A percentile compares a stretch with the other conserved stretches of the same genome.
Conservation (phyloP, 2,329 filamentous ascomycete genomes). For the Talaromyces sp. region DNA sequence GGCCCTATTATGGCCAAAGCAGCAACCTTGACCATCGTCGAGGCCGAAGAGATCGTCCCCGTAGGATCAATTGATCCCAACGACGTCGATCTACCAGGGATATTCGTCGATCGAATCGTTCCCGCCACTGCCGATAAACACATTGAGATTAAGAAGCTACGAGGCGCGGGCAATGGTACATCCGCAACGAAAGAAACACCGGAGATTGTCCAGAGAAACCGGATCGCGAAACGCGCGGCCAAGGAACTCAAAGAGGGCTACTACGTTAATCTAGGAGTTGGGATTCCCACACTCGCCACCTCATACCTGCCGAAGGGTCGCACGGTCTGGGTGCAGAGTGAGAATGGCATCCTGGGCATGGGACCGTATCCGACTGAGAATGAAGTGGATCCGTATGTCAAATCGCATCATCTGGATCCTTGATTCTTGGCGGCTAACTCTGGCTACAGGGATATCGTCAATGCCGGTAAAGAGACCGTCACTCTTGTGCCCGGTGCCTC, state of each 20-base stretch:
- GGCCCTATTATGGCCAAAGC: slow-evolving; percentile 77
- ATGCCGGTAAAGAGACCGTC: slow-evolving; percentile 89
- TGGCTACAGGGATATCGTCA: slow-evolving; percentile 65
- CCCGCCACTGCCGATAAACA: slow-evolving; percentile 74
- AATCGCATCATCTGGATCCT: not conserved
- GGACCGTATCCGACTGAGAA: slow-evolving; percentile 71
- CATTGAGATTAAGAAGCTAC: slow-evolving; percentile 82
- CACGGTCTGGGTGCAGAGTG: slow-evolving; percentile 76
- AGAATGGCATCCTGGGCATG: slow-evolving; percentile 72
- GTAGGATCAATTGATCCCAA: slow-evolving; percentile 80
- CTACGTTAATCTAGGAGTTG: slow-evolving; percentile 87
- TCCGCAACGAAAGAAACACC: slow-evolving; percentile 65
- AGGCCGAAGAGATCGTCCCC: slow-evolving; percentile 88
- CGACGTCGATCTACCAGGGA: slow-evolving; percentile 79
- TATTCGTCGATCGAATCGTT: slow-evolving; percentile 86
- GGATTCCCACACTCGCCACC: slow-evolving; percentile 88
- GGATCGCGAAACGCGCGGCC: slow-evolving; percentile 73
- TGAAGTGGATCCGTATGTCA: slow-evolving; percentile 61
- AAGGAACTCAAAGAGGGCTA: slow-evolving; percentile 82
- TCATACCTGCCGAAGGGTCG: slow-evolving; percentile 74
- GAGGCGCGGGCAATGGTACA: slow-evolving; percentile 67
- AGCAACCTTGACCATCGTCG: slow-evolving; percentile 83
- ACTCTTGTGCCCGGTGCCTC: slow-evolving; percentile 75
- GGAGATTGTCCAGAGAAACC: slow-evolving; percentile 66
- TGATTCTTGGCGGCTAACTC: not conserved